Evolutionary conservation across 139 green algal species (phyloP).

Genomic region (Deuterostichococcus epilithicus): DNA sequence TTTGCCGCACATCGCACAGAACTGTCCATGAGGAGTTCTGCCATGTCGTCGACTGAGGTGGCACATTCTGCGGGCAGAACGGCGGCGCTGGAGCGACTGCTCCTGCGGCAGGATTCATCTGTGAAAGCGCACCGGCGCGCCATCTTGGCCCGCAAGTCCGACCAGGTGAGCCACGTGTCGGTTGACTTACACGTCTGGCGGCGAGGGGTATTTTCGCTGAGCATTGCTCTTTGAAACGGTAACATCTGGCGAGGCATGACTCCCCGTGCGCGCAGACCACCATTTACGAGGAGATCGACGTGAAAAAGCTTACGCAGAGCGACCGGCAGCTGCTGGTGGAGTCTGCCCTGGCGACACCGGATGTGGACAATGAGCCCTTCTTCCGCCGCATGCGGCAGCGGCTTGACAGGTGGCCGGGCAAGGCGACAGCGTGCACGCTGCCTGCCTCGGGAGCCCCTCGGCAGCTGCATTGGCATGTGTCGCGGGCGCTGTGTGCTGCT

Average conservation of each 20-base stretch:
- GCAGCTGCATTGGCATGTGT: background rate
- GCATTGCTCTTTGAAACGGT: background rate
- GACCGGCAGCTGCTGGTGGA: slow-evolving; percentile 10
- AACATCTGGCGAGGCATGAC: background rate
- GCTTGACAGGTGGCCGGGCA: slow-evolving; percentile 12
- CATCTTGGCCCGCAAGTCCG: background rate
- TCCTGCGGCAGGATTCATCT: background rate
- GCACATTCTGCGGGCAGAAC: background rate
- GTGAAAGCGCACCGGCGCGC: background rate
- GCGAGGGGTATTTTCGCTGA: no score
- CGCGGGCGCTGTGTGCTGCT: background rate
- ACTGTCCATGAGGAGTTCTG: background rate
- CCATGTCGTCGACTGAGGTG: background rate
- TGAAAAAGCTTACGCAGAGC: slow-evolving; percentile 5
- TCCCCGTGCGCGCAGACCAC: background rate
- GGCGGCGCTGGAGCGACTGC: background rate
- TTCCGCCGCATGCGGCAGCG: slow-evolving; percentile 5
- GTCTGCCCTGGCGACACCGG: slow-evolving; percentile 11
- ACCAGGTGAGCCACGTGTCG: background rate
- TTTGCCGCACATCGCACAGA: background rate
- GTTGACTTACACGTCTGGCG: background rate
- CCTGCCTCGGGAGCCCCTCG: no score
- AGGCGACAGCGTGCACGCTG: no score
- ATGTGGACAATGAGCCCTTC: slow-evolving; percentile 19
- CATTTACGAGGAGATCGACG: background rate